Evolutionary conservation across 495 filamentous ascomycete species (phyloP).

Genomic region (Letharia columbiana): DNA sequence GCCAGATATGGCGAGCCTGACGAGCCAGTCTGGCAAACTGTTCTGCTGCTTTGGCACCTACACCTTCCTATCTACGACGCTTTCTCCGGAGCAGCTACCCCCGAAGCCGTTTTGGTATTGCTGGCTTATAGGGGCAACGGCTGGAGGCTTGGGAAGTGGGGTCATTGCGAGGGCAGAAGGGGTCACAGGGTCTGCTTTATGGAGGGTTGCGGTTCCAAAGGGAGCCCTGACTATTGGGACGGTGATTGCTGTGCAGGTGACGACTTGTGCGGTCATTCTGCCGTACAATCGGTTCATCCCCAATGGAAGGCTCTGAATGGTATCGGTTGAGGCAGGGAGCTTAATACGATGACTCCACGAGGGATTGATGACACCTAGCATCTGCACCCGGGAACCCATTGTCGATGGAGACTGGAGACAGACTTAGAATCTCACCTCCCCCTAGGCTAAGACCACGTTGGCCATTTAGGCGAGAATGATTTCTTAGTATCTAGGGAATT

Average conservation of each 20-base stretch:
- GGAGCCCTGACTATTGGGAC: constrained; percentile 6
- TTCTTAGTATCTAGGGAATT: background rate
- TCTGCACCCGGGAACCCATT: background rate
- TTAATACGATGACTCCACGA: background rate
- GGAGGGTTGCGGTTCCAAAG: constrained; percentile 1
- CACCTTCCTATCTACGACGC: constrained; percentile 1
- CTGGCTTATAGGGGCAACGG: constrained; percentile 6
- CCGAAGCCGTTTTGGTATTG: constrained; percentile 16
- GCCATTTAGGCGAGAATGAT: background rate
- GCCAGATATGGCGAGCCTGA: background rate
- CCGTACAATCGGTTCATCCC: background rate
- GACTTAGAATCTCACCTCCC: background rate
- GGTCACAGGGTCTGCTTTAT: constrained; percentile 5
- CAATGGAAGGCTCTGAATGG: background rate
- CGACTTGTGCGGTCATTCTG: background rate
- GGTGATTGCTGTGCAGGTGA: constrained; percentile 17
- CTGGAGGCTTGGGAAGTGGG: constrained; percentile 7
- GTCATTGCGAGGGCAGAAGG: constrained; percentile 6
- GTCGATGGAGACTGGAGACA: background rate
- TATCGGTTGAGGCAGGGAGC: background rate
- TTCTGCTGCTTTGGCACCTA: constrained; percentile 9
- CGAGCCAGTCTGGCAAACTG: constrained; percentile 2
- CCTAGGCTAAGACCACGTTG: background rate
- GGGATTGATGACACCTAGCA: background rate
- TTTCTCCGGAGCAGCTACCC: constrained; percentile 8